phyloP scores from a whole-genome alignment of 176 grass and related monocot species.

The Phoenix roebelenii region DNA sequence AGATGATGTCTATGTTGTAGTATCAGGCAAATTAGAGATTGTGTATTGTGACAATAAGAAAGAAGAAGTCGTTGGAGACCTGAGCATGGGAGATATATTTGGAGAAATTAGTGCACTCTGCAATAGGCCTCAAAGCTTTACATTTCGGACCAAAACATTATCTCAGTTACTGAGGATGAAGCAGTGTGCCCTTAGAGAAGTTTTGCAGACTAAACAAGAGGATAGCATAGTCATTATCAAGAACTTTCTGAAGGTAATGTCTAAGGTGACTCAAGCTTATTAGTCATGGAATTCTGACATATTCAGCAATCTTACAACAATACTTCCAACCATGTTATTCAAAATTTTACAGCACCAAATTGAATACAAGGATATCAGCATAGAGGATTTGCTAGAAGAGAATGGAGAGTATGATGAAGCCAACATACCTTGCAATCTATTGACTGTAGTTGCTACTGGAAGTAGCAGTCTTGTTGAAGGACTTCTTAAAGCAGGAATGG shows the following conservation, averaged over 20 bases:
- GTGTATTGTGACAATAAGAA: conserved; percentile 25
- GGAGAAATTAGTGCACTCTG: conserved; percentile 76
- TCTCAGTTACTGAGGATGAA: conserved; percentile 77
- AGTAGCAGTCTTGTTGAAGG: conserved; percentile 70
- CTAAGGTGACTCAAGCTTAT: too few relatives aligned
- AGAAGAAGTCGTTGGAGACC: conserved; percentile 33
- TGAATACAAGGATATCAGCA: conserved; percentile 63
- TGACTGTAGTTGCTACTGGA: conserved; percentile 61
- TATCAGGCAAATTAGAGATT: conserved; percentile 72
- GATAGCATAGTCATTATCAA: conserved; percentile 72
- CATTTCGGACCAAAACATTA: conserved; percentile 68
- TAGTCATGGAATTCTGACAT: too few relatives aligned
- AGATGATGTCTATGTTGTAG: conserved; percentile 62
- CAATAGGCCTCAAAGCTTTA: conserved; percentile 49
- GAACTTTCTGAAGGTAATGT: conserved; percentile 72
- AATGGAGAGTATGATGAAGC: conserved; percentile 23
- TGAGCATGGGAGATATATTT: conserved; percentile 50
- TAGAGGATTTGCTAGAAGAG: conserved; percentile 49
- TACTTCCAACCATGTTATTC: neutral
- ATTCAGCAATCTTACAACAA: too few relatives aligned
- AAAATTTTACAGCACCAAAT: conserved; percentile 54
- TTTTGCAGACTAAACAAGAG: conserved; percentile 59
- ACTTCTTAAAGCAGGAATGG: conserved; percentile 73
- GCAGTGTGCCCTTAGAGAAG: conserved; percentile 70
- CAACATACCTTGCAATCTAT: conserved; percentile 64